Percentiles rank a stretch among this genome's conserved stretches.
These are phyloP conservation scores for Naganishia antarctica DNA, from an alignment of 768 basidiomycete genomes.

Conservation along the genomic window DNA sequence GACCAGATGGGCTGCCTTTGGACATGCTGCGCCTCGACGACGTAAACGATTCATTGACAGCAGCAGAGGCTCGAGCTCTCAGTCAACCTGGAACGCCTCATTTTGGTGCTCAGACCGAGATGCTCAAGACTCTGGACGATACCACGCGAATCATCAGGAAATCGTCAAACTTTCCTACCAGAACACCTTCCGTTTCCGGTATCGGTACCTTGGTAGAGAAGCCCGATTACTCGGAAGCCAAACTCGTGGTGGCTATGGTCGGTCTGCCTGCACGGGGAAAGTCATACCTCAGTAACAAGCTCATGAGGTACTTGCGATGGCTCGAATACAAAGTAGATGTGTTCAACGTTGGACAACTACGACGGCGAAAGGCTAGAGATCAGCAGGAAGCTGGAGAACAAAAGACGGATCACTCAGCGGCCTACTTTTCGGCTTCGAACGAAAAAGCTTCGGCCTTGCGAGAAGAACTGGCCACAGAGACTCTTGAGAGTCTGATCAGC, in stretches of 20 bases:
- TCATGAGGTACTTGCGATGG: constrained; percentile 96
- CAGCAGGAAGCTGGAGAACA: constrained; percentile 56
- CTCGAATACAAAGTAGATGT: constrained; percentile 97
- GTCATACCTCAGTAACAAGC: constrained; percentile 95
- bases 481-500: constrained; percentile 85
- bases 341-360: constrained; percentile 94
- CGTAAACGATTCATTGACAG: background rate
- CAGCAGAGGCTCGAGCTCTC: constrained; percentile 17
- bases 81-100: constrained; percentile 46
- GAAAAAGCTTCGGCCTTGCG: constrained; percentile 67
- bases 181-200: constrained; percentile 46
- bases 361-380: constrained; percentile 70
- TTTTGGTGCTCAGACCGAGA: constrained; percentile 46
- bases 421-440: constrained; percentile 85
- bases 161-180: constrained; percentile 29
- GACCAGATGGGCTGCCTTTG: background rate
- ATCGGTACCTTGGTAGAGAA: constrained; percentile 64
- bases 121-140: constrained; percentile 45
- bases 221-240: constrained; percentile 96
- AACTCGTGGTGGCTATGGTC: constrained; percentile 98
- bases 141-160: constrained; percentile 42
- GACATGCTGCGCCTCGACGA: background rate
- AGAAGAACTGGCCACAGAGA: constrained; percentile 80
- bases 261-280: constrained; percentile 97
- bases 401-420: constrained; percentile 83